Evolutionary conservation across 1,284 basidiomycete species (phyloP).

Genomic region (Apiotrichum montevideense): DNA sequence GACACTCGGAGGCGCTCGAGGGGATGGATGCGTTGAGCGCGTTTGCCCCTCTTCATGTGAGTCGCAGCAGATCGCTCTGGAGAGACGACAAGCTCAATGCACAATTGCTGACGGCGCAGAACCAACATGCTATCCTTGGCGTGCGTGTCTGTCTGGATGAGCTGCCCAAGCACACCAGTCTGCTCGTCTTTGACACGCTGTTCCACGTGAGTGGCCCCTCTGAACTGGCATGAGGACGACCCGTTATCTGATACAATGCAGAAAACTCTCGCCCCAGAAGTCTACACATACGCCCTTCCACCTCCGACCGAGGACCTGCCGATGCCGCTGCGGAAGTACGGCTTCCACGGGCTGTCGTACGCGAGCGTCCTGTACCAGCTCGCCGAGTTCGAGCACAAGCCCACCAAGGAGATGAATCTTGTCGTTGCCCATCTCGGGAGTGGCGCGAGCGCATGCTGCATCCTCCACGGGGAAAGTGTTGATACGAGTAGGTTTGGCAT

Average conservation of each 20-base stretch:
- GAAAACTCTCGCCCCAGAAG: constrained; percentile 62
- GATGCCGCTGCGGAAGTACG: constrained; percentile 72
- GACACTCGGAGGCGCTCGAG: constrained; percentile 54
- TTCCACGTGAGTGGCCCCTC: constrained; percentile 55
- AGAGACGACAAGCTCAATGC: too few species aligned
- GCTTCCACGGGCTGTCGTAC: constrained; percentile 67
- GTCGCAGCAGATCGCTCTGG: constrained; percentile 2
- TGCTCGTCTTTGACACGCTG: constrained; percentile 66
- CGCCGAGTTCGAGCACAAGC: constrained; percentile 55
- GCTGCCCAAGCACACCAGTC: constrained; percentile 54
- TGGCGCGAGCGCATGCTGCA: constrained; percentile 63
- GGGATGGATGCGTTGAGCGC: constrained; percentile 68
- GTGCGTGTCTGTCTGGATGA: constrained; percentile 55
- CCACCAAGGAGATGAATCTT: constrained; percentile 54
- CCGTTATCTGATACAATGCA: constrained; percentile 2
- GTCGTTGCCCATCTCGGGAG: constrained; percentile 79
- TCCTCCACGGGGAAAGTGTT: constrained; percentile 62
- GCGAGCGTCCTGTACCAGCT: constrained; percentile 36
- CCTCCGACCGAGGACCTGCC: constrained; percentile 53
- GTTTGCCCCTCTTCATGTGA: constrained; percentile 68
- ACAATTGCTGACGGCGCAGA: constrained; percentile 28
- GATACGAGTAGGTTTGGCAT: constrained; percentile 54
- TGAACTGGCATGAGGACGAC: too few species aligned
- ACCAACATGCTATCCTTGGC: constrained; percentile 51
- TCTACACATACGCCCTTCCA: constrained; percentile 70